These are phyloP conservation scores for Eucalyptus leucophloia DNA, from an alignment of 345 rosid genomes.

Conservation along the genomic window DNA sequence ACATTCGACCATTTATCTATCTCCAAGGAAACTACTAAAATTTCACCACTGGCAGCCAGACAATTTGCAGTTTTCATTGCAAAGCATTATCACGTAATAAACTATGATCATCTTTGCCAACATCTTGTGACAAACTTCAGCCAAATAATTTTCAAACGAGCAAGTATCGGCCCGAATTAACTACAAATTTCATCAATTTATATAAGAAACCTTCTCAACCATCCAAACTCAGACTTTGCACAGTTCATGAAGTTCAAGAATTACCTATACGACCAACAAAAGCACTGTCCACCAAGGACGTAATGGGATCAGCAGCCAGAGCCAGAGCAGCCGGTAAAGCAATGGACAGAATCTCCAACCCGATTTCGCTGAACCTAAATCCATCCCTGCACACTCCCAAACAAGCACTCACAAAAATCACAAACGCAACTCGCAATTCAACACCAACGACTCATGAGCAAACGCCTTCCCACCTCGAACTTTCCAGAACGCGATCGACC, in stretches of 20 bases:
- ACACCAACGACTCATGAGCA: neutral
- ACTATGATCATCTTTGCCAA: neutral
- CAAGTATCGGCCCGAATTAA: neutral
- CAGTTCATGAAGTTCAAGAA: neutral
- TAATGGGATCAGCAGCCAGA: conserved; percentile 82
- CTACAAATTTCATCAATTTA: neutral
- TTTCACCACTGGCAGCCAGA: neutral
- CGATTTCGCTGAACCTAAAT: conserved; percentile 42
- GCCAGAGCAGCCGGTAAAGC: conserved; percentile 94
- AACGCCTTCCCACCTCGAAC: neutral
- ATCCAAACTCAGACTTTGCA: neutral
- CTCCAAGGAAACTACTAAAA: neutral
- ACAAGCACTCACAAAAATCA: neutral
- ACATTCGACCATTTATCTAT: neutral
- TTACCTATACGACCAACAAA: conserved; percentile 82
- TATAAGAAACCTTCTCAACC: neutral
- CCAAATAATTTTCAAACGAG: neutral
- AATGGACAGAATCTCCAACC: conserved; percentile 62
- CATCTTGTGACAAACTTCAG: neutral
- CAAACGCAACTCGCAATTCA: neutral
- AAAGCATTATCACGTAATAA: neutral
- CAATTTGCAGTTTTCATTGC: neutral
- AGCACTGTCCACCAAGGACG: conserved; percentile 79
- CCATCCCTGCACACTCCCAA: conserved; percentile 8
- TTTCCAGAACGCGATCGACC: neutral